Conservation (phyloP, 371 early-diverging fungal species). For the Enteropsectra breve region DNA sequence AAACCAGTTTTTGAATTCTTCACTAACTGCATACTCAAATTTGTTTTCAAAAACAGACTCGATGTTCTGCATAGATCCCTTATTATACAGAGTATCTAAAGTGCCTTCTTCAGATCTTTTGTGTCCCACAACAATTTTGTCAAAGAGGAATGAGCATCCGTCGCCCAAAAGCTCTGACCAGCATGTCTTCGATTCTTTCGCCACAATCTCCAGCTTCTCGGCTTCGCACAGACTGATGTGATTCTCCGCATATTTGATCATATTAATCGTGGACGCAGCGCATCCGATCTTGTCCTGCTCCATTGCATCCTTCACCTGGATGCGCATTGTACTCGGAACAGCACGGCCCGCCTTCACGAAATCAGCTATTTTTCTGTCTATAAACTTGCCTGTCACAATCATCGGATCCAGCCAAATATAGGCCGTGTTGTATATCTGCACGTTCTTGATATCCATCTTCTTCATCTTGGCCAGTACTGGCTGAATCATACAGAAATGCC, state of each 20-base stretch:
- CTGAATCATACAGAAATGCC: slow-evolving; percentile 41
- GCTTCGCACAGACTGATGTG: slow-evolving; percentile 26
- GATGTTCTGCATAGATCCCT: not conserved
- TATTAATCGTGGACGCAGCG: slow-evolving; percentile 21
- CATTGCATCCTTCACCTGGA: slow-evolving; percentile 24
- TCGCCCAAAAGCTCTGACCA: slow-evolving; percentile 29
- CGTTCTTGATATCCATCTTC: slow-evolving; percentile 35
- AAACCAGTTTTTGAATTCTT: slow-evolving; percentile 6
- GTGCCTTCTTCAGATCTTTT: slow-evolving; percentile 11
- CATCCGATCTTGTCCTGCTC: slow-evolving; percentile 24
- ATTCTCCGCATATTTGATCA: slow-evolving; percentile 7
- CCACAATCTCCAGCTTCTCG: slow-evolving; percentile 15
- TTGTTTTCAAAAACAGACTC: slow-evolving; percentile 6
- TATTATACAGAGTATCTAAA: slow-evolving; percentile 31
- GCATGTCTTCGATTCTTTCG: not conserved
- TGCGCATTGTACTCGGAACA: slow-evolving; percentile 3
- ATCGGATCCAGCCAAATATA: slow-evolving; percentile 49
- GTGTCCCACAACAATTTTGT: slow-evolving; percentile 28
- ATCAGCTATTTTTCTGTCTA: not conserved
- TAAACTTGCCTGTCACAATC: not conserved
- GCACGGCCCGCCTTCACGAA: not conserved
- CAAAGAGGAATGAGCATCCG: slow-evolving; percentile 32
- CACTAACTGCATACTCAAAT: not conserved
- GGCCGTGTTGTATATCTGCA: slow-evolving; percentile 38
- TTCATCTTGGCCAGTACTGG: slow-evolving; percentile 21